A percentile compares a stretch with the other conserved stretches of the same genome.
Conservation (phyloP, 148 eudicot species). For the Fagopyrum homotropicum region DNA sequence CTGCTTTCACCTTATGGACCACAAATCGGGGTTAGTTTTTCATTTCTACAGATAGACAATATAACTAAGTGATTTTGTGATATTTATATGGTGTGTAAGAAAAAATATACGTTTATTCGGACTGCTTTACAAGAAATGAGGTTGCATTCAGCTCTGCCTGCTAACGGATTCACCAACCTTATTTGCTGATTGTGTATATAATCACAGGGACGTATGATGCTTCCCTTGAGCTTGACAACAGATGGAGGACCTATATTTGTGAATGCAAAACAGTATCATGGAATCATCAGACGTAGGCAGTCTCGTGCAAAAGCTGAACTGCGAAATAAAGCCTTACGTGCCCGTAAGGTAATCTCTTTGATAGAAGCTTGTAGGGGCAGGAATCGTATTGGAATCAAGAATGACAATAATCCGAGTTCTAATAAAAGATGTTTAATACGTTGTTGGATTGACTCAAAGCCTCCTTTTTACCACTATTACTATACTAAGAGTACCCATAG, state of each 20-base stretch:
- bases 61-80: not conserved
- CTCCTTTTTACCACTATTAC: too few species aligned
- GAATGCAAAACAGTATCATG: constrained; percentile 45
- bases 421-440: too few species aligned
- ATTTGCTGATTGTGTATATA: not conserved
- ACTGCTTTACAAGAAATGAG: not conserved
- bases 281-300: constrained; percentile 43
- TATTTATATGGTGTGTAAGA: not conserved
- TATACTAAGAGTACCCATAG: too few species aligned
- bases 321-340: constrained; percentile 27
- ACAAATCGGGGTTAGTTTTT: not conserved
- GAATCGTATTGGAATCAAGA: too few species aligned
- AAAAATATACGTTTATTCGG: not conserved
- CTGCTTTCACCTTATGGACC: not conserved
- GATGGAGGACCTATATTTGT: constrained; percentile 44
- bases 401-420: too few species aligned
- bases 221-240: constrained; percentile 21
- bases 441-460: too few species aligned
- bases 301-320: constrained; percentile 42
- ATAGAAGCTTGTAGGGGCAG: too few species aligned
- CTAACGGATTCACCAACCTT: not conserved
- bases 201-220: constrained; percentile 17
- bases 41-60: not conserved
- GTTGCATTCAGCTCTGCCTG: not conserved
- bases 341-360: constrained; percentile 35